Percentiles rank a stretch among this genome's conserved stretches.
Conservation (phyloP, 1,284 basidiomycete species). For the Moesziomyces sp. region DNA sequence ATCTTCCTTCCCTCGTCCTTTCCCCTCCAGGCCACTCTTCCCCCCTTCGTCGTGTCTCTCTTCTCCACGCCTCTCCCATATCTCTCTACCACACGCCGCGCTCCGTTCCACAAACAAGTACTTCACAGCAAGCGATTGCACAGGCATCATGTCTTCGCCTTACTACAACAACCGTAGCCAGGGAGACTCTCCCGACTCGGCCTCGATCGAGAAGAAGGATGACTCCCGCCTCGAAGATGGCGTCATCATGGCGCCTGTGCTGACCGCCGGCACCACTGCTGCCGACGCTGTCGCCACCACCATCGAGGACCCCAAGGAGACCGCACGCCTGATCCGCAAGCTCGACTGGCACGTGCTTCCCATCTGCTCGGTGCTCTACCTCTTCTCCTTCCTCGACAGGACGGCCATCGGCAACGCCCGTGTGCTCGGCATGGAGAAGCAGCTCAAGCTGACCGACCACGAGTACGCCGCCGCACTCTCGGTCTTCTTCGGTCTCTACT, state of each 20-base stretch:
- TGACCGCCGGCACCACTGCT: constrained; percentile 40
- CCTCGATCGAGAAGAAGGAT: constrained; percentile 51
- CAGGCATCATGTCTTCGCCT: constrained; percentile 20
- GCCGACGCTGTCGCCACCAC: constrained; percentile 41
- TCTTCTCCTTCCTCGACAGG: constrained; percentile 79
- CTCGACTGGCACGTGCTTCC: constrained; percentile 55
- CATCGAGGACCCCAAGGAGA: constrained; percentile 39
- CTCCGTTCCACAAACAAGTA: neutral
- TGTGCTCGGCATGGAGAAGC: constrained; percentile 69
- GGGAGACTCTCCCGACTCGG: constrained; percentile 34
- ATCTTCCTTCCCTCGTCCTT: neutral
- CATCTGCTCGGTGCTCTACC: constrained; percentile 73
- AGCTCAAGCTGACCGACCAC: constrained; percentile 65
- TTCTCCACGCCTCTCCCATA: neutral
- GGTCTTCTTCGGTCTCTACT: constrained; percentile 73
- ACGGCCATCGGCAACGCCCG: constrained; percentile 83
- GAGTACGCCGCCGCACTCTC: constrained; percentile 70
- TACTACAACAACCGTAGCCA: constrained; percentile 8
- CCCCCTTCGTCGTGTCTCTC: too few relatives aligned
- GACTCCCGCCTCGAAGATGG: constrained; percentile 43
- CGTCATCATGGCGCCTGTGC: constrained; percentile 35
- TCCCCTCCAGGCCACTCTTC: neutral
- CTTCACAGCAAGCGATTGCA: neutral
- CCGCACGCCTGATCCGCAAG: constrained; percentile 42
- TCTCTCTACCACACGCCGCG: neutral